These are phyloP conservation scores for Suhomyces anneliseae DNA, from an alignment of 1,139 yeast species.

Conservation along the genomic window DNA sequence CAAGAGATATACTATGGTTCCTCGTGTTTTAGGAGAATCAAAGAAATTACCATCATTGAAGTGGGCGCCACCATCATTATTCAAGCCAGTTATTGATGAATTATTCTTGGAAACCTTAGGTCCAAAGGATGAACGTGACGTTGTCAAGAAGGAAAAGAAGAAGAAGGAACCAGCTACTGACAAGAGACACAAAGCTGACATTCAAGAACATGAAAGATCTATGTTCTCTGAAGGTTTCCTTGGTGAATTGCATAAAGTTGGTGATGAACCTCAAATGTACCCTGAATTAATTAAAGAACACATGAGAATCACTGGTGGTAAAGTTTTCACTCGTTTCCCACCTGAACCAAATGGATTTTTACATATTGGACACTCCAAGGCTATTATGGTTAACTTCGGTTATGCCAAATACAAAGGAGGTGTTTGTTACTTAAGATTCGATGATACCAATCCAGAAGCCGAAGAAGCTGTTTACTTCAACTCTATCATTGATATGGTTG, in stretches of 20 bases:
- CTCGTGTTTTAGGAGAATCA: conserved; percentile 72
- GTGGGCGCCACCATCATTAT: conserved; percentile 88
- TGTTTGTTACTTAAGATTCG: conserved; percentile 86
- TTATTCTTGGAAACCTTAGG: conserved; percentile 72
- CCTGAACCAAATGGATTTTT: conserved; percentile 98
- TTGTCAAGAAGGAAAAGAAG: conserved; percentile 75
- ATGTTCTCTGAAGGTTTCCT: conserved; percentile 96
- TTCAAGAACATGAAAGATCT: conserved; percentile 49
- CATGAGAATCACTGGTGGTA: conserved; percentile 71
- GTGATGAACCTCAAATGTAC: conserved; percentile 87
- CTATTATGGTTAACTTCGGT: conserved; percentile 95
- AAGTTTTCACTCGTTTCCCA: conserved; percentile 92
- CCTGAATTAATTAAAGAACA: conserved; percentile 85
- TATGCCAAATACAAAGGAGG: conserved; percentile 86
- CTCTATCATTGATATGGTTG: conserved; percentile 79
- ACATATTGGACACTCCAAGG: conserved; percentile 97
- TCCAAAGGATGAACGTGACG: conserved; percentile 95
- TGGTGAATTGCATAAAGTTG: conserved; percentile 93
- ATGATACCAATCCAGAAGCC: conserved; percentile 98
- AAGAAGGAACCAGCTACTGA: conserved; percentile 35
- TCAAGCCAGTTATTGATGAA: conserved; percentile 84
- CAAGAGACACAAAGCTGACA: conserved; percentile 23
- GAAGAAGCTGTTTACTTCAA: conserved; percentile 91
- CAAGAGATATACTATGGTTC: conserved; percentile 77
- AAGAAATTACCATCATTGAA: conserved; percentile 73